phyloP scores from a whole-genome alignment of 2,329 filamentous ascomycete genomes.

The Claviceps cyperi region DNA sequence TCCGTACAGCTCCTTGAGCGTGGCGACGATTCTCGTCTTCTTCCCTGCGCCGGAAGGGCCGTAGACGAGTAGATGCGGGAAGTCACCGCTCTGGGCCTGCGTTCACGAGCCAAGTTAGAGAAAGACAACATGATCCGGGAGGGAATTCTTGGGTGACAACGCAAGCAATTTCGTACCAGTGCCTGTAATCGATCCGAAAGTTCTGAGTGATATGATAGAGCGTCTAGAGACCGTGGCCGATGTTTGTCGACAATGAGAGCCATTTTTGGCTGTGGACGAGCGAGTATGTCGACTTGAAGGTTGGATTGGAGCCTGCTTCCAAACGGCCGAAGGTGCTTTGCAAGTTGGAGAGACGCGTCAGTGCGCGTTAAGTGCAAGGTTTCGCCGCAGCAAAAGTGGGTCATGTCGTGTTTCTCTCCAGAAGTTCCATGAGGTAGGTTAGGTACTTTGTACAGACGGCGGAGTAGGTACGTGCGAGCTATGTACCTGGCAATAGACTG shows the following conservation, averaged over 20 bases:
- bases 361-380: slow-evolving; percentile 23
- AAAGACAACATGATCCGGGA: neutral
- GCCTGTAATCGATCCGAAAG: slow-evolving; percentile 77
- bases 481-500: neutral
- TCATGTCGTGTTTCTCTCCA: neutral
- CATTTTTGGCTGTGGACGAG: slow-evolving; percentile 29
- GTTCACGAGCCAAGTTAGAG: neutral
- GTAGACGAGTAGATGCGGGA: slow-evolving; percentile 93
- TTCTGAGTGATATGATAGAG: slow-evolving; percentile 74
- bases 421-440: neutral
- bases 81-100: slow-evolving; percentile 91
- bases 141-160: neutral
- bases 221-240: slow-evolving; percentile 58
- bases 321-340: slow-evolving; percentile 12
- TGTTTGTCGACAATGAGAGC: slow-evolving; percentile 60
- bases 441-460: neutral
- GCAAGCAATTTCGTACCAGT: slow-evolving; percentile 43
- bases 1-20: slow-evolving; percentile 86
- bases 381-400: neutral
- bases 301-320: slow-evolving; percentile 6
- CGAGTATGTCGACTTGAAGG: slow-evolving; percentile 5
- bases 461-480: neutral
- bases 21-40: slow-evolving; percentile 93
- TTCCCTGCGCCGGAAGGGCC: slow-evolving; percentile 94
- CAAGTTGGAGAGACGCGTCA: slow-evolving; percentile 16